Percentiles rank a stretch among this genome's conserved stretches.
phyloP scores from a whole-genome alignment of 2,329 filamentous ascomycete species.

The Penicillium sp. region DNA sequence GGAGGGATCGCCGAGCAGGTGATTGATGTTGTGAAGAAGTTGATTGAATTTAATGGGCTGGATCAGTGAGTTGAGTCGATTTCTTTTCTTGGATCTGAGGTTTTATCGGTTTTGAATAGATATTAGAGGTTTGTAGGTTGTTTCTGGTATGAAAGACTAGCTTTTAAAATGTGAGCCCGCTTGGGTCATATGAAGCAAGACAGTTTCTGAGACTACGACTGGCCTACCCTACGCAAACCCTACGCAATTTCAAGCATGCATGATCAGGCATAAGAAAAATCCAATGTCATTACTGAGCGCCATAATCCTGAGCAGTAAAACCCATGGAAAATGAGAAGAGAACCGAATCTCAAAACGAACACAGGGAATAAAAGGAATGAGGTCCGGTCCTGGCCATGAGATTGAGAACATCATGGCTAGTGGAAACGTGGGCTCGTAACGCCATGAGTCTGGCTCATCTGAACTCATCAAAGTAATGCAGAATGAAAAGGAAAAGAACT shows the following conservation, averaged over 20 bases:
- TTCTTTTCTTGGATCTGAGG: background rate
- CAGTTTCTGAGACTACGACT: background rate
- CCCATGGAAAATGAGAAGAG: slow-evolving; percentile 27
- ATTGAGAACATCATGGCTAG: slow-evolving; percentile 6
- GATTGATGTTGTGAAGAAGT: slow-evolving; percentile 74
- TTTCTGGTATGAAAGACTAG: background rate
- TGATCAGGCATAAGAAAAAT: slow-evolving; percentile 17
- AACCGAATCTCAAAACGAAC: slow-evolving; percentile 19
- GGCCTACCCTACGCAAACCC: too few species aligned
- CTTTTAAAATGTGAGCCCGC: background rate
- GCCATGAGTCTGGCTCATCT: slow-evolving; percentile 19
- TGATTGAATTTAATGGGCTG: slow-evolving; percentile 89
- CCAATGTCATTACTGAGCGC: slow-evolving; percentile 27
- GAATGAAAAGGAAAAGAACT: slow-evolving; percentile 22
- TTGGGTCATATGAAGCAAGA: background rate
- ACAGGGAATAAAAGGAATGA: slow-evolving; percentile 11
- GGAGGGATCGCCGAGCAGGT: slow-evolving; percentile 53
- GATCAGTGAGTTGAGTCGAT: slow-evolving; percentile 56
- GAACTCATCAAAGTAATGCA: slow-evolving; percentile 23
- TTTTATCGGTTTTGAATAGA: background rate
- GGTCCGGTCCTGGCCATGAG: slow-evolving; percentile 9
- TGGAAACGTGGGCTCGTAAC: slow-evolving; percentile 4
- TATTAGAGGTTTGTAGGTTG: background rate
- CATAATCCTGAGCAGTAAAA: slow-evolving; percentile 30
- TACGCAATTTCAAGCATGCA: background rate